Evolutionary conservation across 495 filamentous ascomycete species (phyloP).

Genomic region (Penicillium canescens): DNA sequence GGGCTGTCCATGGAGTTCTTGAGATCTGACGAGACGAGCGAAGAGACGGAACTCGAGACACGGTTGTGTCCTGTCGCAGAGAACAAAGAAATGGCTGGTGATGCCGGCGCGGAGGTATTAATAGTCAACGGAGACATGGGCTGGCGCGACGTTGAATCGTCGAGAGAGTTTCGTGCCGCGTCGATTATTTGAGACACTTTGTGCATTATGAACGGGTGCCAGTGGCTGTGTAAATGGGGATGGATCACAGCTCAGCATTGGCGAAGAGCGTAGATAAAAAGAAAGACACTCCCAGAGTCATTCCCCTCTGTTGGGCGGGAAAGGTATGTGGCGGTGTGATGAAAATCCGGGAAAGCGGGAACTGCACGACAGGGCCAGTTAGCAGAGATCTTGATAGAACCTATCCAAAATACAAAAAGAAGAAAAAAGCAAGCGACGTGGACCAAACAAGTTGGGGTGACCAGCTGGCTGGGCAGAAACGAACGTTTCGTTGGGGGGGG

Average conservation of each 20-base stretch:
- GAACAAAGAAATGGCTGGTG: slow-evolving; percentile 44
- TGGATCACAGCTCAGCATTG: slow-evolving; percentile 18
- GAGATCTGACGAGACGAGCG: slow-evolving; percentile 53
- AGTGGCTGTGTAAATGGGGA: slow-evolving; percentile 5
- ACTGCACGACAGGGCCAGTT: slow-evolving; percentile 9
- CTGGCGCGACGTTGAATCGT: slow-evolving; percentile 19
- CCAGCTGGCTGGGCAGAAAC: slow-evolving; percentile 30
- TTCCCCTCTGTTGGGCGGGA: slow-evolving; percentile 9
- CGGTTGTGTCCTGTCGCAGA: slow-evolving; percentile 41
- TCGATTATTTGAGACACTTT: slow-evolving; percentile 23
- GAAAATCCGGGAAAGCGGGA: slow-evolving; percentile 10
- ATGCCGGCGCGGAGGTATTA: slow-evolving; percentile 45
- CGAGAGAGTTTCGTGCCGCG: slow-evolving; percentile 22
- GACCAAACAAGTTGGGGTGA: slow-evolving; percentile 15
- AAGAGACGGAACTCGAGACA: slow-evolving; percentile 61
- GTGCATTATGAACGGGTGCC: slow-evolving; percentile 19
- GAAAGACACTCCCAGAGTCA: slow-evolving; percentile 11
- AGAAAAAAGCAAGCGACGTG: slow-evolving; percentile 13
- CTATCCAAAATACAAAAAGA: slow-evolving; percentile 1
- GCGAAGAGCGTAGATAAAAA: slow-evolving; percentile 6
- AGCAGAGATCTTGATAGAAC: slow-evolving; percentile 1
- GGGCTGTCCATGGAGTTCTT: slow-evolving; percentile 53
- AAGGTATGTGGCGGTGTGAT: slow-evolving; percentile 26
- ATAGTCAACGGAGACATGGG: slow-evolving; percentile 34
- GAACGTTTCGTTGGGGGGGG: neutral